These are phyloP conservation scores for Colletotrichum navitas DNA, from an alignment of 2,329 filamentous ascomycete species.

Conservation along the genomic window DNA sequence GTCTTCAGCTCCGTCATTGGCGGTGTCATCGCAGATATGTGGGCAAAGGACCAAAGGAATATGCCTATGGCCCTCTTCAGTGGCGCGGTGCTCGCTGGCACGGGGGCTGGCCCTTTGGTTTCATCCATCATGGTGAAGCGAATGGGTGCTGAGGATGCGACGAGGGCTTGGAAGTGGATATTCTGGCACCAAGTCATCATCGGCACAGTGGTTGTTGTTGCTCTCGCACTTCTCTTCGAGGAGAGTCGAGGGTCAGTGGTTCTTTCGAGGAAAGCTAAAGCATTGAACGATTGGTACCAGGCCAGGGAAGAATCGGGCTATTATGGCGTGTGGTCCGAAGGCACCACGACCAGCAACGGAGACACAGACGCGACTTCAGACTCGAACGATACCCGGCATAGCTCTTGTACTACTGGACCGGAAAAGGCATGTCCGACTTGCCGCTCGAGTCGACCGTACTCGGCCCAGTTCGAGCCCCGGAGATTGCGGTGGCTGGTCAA, in stretches of 20 bases:
- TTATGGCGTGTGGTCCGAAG: slow-evolving; percentile 60
- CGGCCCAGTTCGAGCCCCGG: slow-evolving; percentile 14
- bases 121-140: slow-evolving; percentile 76
- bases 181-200: slow-evolving; percentile 88
- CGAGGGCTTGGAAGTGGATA: slow-evolving; percentile 76
- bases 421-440: slow-evolving; percentile 25
- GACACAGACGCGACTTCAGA: slow-evolving; percentile 13
- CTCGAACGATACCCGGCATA: slow-evolving; percentile 24
- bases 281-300: slow-evolving; percentile 84
- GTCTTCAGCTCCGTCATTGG: slow-evolving; percentile 91
- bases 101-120: slow-evolving; percentile 81
- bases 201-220: slow-evolving; percentile 71
- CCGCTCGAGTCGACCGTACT: slow-evolving; percentile 16
- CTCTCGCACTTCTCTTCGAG: slow-evolving; percentile 78
- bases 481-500: slow-evolving; percentile 85
- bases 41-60: slow-evolving; percentile 82
- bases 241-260: slow-evolving; percentile 88
- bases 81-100: slow-evolving; percentile 82
- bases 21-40: slow-evolving; percentile 91
- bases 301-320: slow-evolving; percentile 74
- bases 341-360: slow-evolving; percentile 31
- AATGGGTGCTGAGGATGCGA: slow-evolving; percentile 55
- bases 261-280: slow-evolving; percentile 78
- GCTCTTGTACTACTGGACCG: slow-evolving; percentile 14
- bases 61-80: slow-evolving; percentile 92